Evolutionary conservation across 1,139 yeast species (phyloP), one percentile per base, ranked within the genome.

Genomic region (Saccharomyces hybrid): DNA sequence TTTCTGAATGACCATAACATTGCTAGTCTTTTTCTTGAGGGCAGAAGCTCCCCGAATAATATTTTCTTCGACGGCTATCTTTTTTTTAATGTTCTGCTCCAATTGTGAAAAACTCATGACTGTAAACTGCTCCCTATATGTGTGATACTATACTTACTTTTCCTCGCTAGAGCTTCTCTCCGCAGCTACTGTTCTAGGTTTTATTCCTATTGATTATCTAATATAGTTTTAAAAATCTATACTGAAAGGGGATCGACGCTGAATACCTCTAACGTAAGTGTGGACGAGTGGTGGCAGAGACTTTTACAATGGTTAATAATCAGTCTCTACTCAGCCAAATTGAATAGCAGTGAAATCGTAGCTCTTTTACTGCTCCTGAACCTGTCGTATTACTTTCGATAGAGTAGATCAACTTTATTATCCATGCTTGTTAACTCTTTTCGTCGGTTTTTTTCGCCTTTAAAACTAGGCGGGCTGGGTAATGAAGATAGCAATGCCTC

Each of bases 31-130:
- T 68, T 82, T 83, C 69, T 88, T 85, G 73, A 93, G 76, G 57
- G 86, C 79, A 57, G 86, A 84, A 57, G 95, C 93, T 53, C 97
- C 98, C 61, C 83, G 86, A 52, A 91, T 89, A 70, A 91, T 84
- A 67, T 88, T 90, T 66, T 79, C 78, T 72, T 93, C 98, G 55
- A 96, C 80, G 61, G 88, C 93, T 65, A 93, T 89, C 76, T 90
- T 91, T 62, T 81, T 81, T 63, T 79, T 76, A 70, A 90, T 88
- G 67, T 89, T 96, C 34, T 72, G 63, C 52, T 67, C 71, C 2
- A 68, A 68, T 48, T 66, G 64, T 8, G 65, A 58, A 52, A 59
- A 54, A 62, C 60, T 60, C 47, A 47, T 55, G 23, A 2, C 7
- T 3, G 26, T 9, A 23, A 23, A 11, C 13, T 38, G 25, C 3